These are phyloP conservation scores for Aureobasidium sp. DNA, from an alignment of 2,329 filamentous ascomycete genomes.

Conservation along the genomic window DNA sequence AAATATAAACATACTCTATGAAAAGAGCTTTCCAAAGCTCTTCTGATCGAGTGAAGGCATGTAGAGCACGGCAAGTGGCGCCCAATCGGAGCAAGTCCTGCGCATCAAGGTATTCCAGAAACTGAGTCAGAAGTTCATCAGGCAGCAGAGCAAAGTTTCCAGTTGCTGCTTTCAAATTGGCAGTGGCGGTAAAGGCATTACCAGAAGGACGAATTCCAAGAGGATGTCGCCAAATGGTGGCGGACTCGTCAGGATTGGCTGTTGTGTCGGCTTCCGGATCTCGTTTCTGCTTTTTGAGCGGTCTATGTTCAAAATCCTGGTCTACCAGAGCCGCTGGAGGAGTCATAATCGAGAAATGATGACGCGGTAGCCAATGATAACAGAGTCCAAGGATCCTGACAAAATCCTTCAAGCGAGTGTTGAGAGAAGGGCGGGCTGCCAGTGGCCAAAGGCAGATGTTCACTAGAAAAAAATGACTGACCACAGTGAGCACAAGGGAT, in stretches of 20 bases:
- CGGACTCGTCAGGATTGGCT: conserved; percentile 28
- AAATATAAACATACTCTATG: conserved; percentile 61
- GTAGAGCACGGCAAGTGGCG: conserved; percentile 74
- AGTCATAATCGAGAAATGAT: conserved; percentile 18
- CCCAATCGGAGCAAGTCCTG: conserved; percentile 58
- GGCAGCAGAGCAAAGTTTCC: conserved; percentile 63
- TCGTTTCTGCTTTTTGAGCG: conserved; percentile 20
- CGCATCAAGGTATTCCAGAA: conserved; percentile 69
- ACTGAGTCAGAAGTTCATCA: conserved; percentile 69
- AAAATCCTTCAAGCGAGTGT: background rate
- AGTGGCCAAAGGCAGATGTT: background rate
- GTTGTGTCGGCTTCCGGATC: conserved; percentile 17
- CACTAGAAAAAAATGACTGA: background rate
- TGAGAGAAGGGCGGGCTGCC: background rate
- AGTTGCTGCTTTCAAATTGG: conserved; percentile 59
- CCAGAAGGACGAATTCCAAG: conserved; percentile 79
- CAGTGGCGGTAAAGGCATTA: conserved; percentile 63
- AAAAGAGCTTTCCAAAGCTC: conserved; percentile 86
- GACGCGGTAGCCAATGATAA: background rate
- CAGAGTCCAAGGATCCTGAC: too few species aligned
- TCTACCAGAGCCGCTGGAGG: conserved; percentile 18
- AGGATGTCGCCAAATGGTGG: conserved; percentile 64
- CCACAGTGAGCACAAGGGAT: background rate
- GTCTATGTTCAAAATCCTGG: conserved; percentile 15
- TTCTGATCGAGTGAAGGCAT: conserved; percentile 75